Percentiles rank a stretch among this genome's conserved stretches.
Evolutionary conservation across 768 basidiomycete genomes (phyloP).

Genomic region (Terana coerulea): DNA sequence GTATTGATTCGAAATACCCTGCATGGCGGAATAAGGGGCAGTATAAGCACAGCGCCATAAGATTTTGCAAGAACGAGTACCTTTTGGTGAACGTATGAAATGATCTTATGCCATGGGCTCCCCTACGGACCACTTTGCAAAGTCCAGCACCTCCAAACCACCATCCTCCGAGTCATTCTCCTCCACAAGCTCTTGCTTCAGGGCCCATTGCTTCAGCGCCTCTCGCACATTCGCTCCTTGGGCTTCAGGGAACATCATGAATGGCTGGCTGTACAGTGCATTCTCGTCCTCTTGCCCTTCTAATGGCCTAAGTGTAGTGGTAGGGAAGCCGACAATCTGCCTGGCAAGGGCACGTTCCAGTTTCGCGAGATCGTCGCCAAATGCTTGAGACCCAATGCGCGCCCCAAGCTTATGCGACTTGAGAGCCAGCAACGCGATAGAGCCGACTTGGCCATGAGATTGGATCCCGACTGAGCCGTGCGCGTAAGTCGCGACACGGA

Average conservation of each 20-base stretch:
- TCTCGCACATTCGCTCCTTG: slow-evolving; percentile 29
- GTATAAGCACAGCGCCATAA: background rate
- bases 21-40: background rate
- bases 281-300: slow-evolving; percentile 37
- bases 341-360: slow-evolving; percentile 77
- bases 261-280: slow-evolving; percentile 68
- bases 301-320: slow-evolving; percentile 40
- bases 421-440: slow-evolving; percentile 53
- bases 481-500: slow-evolving; percentile 52
- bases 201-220: slow-evolving; percentile 53
- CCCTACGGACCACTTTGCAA: slow-evolving; percentile 64
- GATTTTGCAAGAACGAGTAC: background rate
- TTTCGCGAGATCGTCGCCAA: slow-evolving; percentile 51
- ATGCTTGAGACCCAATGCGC: slow-evolving; percentile 42
- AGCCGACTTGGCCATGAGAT: slow-evolving; percentile 53
- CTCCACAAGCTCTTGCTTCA: slow-evolving; percentile 39
- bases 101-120: slow-evolving; percentile 24
- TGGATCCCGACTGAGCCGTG: slow-evolving; percentile 46
- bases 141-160: slow-evolving; percentile 43
- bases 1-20: background rate
- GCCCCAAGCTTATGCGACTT: slow-evolving; percentile 43
- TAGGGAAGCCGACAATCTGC: slow-evolving; percentile 83
- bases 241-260: slow-evolving; percentile 71
- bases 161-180: slow-evolving; percentile 31
- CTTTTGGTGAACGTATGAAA: background rate